Conservation (phyloP, 1,284 basidiomycete genomes). For the Malassezia arunalokei region DNA sequence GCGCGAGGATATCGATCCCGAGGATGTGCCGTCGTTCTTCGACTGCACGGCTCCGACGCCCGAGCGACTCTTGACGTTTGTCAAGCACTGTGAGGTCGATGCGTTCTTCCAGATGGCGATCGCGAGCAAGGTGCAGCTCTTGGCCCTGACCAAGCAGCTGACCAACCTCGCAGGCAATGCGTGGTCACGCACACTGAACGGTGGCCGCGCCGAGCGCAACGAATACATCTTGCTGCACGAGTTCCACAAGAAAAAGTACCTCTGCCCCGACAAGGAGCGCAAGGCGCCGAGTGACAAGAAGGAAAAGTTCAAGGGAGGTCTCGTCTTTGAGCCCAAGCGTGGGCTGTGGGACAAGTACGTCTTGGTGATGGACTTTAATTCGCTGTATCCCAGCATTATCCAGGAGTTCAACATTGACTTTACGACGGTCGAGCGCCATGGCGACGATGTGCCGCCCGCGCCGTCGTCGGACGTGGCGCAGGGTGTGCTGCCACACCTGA, state of each 20-base stretch:
- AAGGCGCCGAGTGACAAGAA: constrained; percentile 48
- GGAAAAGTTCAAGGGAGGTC: constrained; percentile 96
- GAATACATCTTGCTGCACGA: constrained; percentile 98
- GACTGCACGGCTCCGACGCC: constrained; percentile 70
- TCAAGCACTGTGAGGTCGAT: constrained; percentile 83
- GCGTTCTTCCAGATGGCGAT: constrained; percentile 94
- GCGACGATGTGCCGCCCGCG: constrained; percentile 70
- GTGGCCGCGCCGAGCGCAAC: constrained; percentile 88
- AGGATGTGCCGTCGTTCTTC: constrained; percentile 80
- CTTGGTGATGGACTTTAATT: constrained; percentile 99
- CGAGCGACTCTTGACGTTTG: constrained; percentile 70
- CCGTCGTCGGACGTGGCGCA: constrained; percentile 62
- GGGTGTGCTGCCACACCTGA: constrained; percentile 86
- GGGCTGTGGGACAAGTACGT: constrained; percentile 95
- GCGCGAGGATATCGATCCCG: constrained; percentile 63
- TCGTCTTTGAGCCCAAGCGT: constrained; percentile 92
- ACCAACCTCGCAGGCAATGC: constrained; percentile 96
- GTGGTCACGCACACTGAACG: constrained; percentile 54
- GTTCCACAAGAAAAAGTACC: constrained; percentile 89
- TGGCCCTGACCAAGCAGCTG: constrained; percentile 79
- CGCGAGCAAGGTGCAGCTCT: constrained; percentile 72
- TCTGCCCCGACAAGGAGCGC: constrained; percentile 77
- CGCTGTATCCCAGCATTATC: constrained; percentile 95
- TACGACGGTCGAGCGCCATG: constrained; percentile 69
- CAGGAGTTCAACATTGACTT: constrained; percentile 99